phyloP scores from a whole-genome alignment of 1,139 yeast genomes.

The Sugiyamaella neomexicana region DNA sequence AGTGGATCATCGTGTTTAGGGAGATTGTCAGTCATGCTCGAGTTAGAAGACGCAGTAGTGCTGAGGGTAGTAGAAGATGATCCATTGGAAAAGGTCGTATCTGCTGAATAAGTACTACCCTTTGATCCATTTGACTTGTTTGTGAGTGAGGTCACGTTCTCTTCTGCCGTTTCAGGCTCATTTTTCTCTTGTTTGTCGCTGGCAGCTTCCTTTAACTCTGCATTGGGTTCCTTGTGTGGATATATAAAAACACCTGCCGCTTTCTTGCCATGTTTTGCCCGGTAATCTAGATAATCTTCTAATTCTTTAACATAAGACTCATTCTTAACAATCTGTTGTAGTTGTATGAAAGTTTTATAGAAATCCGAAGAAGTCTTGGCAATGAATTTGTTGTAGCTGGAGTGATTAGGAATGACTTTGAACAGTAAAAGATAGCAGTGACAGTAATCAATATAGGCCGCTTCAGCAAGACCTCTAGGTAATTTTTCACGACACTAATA shows the following conservation, averaged over 20 bases:
- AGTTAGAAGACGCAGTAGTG: background rate
- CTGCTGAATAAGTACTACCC: background rate
- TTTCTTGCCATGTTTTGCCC: conserved; percentile 19
- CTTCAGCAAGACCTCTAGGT: conserved; percentile 30
- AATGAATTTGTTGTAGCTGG: conserved; percentile 24
- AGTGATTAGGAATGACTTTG: conserved; percentile 30
- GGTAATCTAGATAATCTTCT: conserved; percentile 24
- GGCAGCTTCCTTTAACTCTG: background rate
- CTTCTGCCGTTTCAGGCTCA: background rate
- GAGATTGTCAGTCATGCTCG: background rate
- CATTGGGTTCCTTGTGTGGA: background rate
- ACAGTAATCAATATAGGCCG: conserved; percentile 32
- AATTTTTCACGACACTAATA: conserved; percentile 26
- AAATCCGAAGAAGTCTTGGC: conserved; percentile 28
- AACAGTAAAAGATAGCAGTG: conserved; percentile 28
- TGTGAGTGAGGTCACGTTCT: background rate
- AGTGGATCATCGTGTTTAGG: conserved; percentile 27
- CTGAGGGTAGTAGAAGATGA: background rate
- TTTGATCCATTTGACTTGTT: background rate
- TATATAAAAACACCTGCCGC: conserved; percentile 11
- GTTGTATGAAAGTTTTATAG: conserved; percentile 27
- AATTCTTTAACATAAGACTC: conserved; percentile 24
- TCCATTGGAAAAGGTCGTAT: background rate
- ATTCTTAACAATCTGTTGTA: conserved; percentile 25
- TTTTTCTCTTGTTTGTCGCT: background rate